Conservation (phyloP, 257 asterid genomes). For the Cruciata laevipes region DNA sequence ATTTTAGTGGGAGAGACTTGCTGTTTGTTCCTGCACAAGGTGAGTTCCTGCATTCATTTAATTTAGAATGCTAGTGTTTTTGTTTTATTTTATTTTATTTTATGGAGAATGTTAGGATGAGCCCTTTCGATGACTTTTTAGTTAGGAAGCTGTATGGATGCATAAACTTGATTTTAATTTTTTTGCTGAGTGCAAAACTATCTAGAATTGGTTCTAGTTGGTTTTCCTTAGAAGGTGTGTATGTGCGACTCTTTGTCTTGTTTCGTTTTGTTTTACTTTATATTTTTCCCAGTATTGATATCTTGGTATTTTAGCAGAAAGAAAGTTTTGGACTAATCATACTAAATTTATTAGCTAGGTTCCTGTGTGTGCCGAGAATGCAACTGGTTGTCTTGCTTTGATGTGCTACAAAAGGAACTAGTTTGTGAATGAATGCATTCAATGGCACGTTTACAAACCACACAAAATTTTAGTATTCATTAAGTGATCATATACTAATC, state of each 20-base stretch:
- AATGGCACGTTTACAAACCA: neutral
- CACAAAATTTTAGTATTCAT: neutral
- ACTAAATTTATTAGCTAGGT: neutral
- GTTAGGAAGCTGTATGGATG: neutral
- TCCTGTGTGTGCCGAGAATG: no score
- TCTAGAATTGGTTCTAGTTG: neutral
- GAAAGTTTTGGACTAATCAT: neutral
- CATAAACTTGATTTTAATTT: neutral
- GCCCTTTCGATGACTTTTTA: neutral
- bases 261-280: no score
- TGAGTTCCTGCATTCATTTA: constrained; percentile 12
- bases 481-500: neutral
- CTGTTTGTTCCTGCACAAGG: constrained; percentile 78
- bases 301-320: neutral
- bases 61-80: neutral
- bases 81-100: no score
- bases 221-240: neutral
- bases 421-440: neutral
- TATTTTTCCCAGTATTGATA: neutral
- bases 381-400: neutral
- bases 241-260: neutral
- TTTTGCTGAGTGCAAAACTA: neutral
- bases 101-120: neutral
- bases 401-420: neutral
- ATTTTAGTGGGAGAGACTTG: constrained; percentile 45